Conservation (phyloP, 78 protist genomes). For the Guillardia theta region DNA sequence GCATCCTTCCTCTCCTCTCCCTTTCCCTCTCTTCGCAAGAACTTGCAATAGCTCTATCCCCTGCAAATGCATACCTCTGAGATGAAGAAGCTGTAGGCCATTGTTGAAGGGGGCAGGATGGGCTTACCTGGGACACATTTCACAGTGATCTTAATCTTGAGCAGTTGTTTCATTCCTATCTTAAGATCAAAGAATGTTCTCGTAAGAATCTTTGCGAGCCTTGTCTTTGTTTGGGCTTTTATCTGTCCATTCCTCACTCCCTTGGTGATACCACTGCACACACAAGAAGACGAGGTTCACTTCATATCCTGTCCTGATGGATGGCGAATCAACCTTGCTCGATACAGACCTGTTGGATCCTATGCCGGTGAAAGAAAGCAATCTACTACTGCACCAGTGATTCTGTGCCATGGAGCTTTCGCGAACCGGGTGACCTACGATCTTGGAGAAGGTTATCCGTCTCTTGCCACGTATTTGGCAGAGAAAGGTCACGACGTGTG, state of each 20-base stretch:
- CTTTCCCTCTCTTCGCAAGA: too few species aligned
- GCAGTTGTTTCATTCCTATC: background rate
- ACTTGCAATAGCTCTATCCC: too few species aligned
- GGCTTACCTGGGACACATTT: background rate
- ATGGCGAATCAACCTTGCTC: background rate
- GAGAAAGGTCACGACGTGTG: background rate
- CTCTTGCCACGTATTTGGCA: background rate
- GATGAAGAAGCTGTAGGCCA: too few species aligned
- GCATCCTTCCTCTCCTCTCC: too few species aligned
- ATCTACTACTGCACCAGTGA: background rate
- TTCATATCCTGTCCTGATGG: background rate
- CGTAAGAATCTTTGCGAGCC: background rate
- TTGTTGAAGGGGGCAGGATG: too few species aligned
- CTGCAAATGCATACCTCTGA: too few species aligned
- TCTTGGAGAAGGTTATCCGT: background rate
- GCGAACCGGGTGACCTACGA: slow-evolving; percentile 4
- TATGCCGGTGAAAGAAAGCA: background rate
- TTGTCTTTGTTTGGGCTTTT: background rate
- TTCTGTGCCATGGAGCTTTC: slow-evolving; percentile 20
- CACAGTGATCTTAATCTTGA: background rate
- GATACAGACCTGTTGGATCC: background rate
- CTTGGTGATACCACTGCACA: background rate
- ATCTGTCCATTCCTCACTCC: background rate
- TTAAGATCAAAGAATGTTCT: background rate
- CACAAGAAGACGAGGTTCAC: background rate